These are phyloP conservation scores for Pholiota microspora DNA, from an alignment of 768 basidiomycete species.

Conservation along the genomic window DNA sequence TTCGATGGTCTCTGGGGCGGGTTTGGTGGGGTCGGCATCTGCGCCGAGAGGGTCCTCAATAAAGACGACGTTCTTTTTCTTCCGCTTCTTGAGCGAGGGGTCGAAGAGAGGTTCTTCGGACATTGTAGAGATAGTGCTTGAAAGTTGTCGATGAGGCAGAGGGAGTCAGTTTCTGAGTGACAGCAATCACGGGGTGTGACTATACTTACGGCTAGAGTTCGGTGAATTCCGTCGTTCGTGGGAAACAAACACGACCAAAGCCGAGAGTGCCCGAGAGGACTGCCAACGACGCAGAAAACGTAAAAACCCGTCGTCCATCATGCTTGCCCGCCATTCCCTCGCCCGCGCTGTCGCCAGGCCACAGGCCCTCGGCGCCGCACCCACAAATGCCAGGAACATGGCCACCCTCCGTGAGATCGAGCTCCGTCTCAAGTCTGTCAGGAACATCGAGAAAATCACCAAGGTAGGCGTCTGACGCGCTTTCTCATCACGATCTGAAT, in stretches of 20 bases:
- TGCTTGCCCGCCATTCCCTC: conserved; percentile 49
- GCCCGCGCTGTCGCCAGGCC: conserved; percentile 37
- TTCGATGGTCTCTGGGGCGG: conserved; percentile 73
- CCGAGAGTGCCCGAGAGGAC: conserved; percentile 41
- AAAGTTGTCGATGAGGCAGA: too few species aligned
- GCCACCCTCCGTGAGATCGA: conserved; percentile 98
- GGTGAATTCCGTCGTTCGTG: neutral
- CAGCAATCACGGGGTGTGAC: too few species aligned
- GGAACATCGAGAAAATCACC: conserved; percentile 99
- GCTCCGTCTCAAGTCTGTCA: conserved; percentile 91
- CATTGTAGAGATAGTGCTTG: too few species aligned
- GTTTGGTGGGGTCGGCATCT: conserved; percentile 79
- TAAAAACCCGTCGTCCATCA: conserved; percentile 27
- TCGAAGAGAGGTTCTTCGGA: conserved; percentile 80
- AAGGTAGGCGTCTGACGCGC: conserved; percentile 68
- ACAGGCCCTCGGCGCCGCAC: conserved; percentile 37
- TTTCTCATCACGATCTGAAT: conserved; percentile 15
- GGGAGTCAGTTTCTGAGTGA: too few species aligned
- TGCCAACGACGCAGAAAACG: conserved; percentile 24
- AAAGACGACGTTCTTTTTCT: conserved; percentile 86
- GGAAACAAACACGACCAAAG: conserved; percentile 20
- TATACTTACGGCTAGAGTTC: too few species aligned
- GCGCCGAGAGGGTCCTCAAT: conserved; percentile 81
- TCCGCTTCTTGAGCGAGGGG: conserved; percentile 81
- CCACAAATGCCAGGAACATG: conserved; percentile 75